Evolutionary conservation across 2,329 filamentous ascomycete genomes (phyloP).

Genomic region (Bipolaris victoriae): DNA sequence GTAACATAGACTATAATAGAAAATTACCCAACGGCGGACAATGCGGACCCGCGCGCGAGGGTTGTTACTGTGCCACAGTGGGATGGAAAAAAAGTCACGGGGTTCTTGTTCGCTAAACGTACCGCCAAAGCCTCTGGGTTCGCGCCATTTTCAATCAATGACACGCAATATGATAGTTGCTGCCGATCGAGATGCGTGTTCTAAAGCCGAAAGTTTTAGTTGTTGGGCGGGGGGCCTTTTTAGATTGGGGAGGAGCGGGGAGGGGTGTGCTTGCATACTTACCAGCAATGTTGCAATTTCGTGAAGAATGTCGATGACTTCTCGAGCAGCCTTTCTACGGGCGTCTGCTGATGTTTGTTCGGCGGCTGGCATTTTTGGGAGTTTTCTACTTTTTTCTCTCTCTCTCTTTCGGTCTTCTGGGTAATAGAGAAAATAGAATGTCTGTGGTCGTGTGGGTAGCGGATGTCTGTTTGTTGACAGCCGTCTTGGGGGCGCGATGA

Average conservation of each 20-base stretch:
- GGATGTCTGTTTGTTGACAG: constrained; percentile 11
- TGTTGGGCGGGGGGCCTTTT: not conserved
- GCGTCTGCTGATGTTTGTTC: constrained; percentile 41
- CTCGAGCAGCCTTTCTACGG: constrained; percentile 78
- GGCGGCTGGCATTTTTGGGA: constrained; percentile 23
- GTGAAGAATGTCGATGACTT: constrained; percentile 79
- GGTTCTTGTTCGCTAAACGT: constrained; percentile 49
- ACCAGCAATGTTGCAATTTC: constrained; percentile 91
- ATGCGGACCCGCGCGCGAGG: constrained; percentile 18
- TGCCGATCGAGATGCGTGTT: constrained; percentile 93
- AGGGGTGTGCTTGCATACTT: too few relatives aligned
- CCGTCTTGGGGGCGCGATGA: constrained; percentile 4
- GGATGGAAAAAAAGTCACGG: not conserved
- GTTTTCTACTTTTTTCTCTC: too few relatives aligned
- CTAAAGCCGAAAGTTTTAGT: constrained; percentile 55
- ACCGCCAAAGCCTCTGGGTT: constrained; percentile 95
- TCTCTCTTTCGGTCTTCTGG: not conserved
- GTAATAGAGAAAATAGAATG: not conserved
- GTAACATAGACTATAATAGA: not conserved
- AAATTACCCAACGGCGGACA: not conserved
- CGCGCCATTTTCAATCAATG: constrained; percentile 94
- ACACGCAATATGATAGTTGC: constrained; percentile 92
- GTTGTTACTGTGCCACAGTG: constrained; percentile 12
- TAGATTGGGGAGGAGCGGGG: too few relatives aligned
- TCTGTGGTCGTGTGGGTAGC: not conserved